Evolutionary conservation across 2,329 filamentous ascomycete genomes (phyloP).

Genomic region (Emmonsiellopsis sp.): DNA sequence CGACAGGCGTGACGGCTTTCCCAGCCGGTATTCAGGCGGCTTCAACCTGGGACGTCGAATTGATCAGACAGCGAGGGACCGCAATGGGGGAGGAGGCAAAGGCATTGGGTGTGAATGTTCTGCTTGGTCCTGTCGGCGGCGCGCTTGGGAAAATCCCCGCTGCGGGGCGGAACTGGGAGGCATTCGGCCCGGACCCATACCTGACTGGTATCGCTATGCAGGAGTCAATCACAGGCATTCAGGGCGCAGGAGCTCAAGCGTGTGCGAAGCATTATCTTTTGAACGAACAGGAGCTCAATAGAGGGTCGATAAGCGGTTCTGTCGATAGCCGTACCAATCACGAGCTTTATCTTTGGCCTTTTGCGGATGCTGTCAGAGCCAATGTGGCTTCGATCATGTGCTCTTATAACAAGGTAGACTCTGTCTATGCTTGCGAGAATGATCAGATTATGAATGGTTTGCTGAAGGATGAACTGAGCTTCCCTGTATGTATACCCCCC

Average conservation of each 20-base stretch:
- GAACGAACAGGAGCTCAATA: slow-evolving; percentile 57
- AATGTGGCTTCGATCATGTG: slow-evolving; percentile 49
- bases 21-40: slow-evolving; percentile 63
- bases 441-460: slow-evolving; percentile 36
- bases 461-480: slow-evolving; percentile 43
- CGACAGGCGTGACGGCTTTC: slow-evolving; percentile 63
- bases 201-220: slow-evolving; percentile 33
- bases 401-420: slow-evolving; percentile 37
- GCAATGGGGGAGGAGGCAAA: slow-evolving; percentile 45
- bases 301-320: slow-evolving; percentile 40
- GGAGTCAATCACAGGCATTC: slow-evolving; percentile 29
- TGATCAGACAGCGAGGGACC: slow-evolving; percentile 44
- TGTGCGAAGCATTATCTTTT: slow-evolving; percentile 47
- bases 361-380: slow-evolving; percentile 60
- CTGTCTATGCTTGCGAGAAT: slow-evolving; percentile 41
- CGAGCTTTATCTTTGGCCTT: slow-evolving; percentile 70
- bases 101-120: slow-evolving; percentile 25
- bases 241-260: slow-evolving; percentile 60
- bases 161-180: slow-evolving; percentile 37
- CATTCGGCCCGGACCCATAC: slow-evolving; percentile 33
- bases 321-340: slow-evolving; percentile 67
- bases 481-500: slow-evolving; percentile 21
- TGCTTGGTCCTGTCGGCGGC: slow-evolving; percentile 34
- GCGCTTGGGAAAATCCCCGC: slow-evolving; percentile 31
- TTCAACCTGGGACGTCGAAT: slow-evolving; percentile 48